These are phyloP conservation scores for Ogataea paraovalis DNA, from an alignment of 805 yeast genomes.

Conservation along the genomic window DNA sequence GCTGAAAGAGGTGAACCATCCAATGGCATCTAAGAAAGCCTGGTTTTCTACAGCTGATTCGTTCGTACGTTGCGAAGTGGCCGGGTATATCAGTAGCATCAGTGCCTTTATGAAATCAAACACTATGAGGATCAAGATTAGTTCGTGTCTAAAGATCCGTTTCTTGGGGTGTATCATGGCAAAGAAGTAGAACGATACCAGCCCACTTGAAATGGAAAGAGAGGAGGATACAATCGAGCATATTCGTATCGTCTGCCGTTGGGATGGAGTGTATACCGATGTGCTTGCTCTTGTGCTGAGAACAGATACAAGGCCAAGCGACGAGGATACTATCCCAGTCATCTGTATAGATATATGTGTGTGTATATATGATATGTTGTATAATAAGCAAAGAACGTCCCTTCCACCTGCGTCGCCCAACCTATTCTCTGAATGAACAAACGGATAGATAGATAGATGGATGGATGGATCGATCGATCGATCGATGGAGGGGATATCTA, in stretches of 20 bases:
- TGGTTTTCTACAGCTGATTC: slow-evolving; percentile 10
- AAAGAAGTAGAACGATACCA: slow-evolving; percentile 56
- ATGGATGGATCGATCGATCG: too few relatives aligned
- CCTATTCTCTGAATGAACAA: too few relatives aligned
- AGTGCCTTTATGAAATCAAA: slow-evolving; percentile 76
- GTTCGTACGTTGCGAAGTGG: slow-evolving; percentile 7
- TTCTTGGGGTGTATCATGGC: slow-evolving; percentile 61
- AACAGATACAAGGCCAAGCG: neutral
- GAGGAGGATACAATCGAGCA: slow-evolving; percentile 47
- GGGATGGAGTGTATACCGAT: neutral
- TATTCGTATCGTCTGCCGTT: slow-evolving; percentile 30
- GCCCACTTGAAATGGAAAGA: slow-evolving; percentile 49
- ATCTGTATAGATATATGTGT: too few relatives aligned
- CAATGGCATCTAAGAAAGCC: slow-evolving; percentile 59
- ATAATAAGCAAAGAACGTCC: too few relatives aligned
- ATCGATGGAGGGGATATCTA: too few relatives aligned
- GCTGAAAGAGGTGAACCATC: slow-evolving; percentile 76
- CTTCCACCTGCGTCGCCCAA: too few relatives aligned
- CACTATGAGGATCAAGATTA: slow-evolving; percentile 61
- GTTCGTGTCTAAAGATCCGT: slow-evolving; percentile 62
- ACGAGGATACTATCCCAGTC: neutral
- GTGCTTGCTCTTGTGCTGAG: too few relatives aligned
- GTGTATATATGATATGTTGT: too few relatives aligned
- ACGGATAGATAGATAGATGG: too few relatives aligned
- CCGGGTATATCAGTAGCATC: slow-evolving; percentile 64